These are phyloP conservation scores for Fusarium sp. DNA, from an alignment of 2,329 filamentous ascomycete species.

Conservation along the genomic window DNA sequence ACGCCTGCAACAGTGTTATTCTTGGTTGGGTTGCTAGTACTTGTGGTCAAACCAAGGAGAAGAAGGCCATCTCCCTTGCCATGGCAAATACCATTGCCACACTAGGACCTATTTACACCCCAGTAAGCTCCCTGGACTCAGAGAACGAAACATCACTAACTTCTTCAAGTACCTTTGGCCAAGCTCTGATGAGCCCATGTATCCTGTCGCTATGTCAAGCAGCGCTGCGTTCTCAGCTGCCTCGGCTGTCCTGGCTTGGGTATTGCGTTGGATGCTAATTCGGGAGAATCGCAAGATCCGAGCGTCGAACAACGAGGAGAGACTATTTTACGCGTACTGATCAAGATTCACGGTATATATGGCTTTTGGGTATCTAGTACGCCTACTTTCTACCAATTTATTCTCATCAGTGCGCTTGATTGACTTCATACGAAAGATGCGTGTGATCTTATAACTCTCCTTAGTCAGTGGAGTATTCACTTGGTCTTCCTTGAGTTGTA, in stretches of 20 bases:
- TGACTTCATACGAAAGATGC: not conserved
- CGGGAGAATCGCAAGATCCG: constrained; percentile 51
- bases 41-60: constrained; percentile 59
- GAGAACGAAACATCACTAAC: not conserved
- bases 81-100: constrained; percentile 35
- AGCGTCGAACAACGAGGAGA: constrained; percentile 34
- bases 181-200: constrained; percentile 19
- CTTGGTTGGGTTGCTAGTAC: constrained; percentile 56
- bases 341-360: not conserved
- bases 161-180: constrained; percentile 34
- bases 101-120: constrained; percentile 38
- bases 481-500: no score
- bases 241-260: constrained; percentile 53
- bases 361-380: not conserved
- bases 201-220: constrained; percentile 30
- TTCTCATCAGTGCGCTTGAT: not conserved
- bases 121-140: constrained; percentile 23
- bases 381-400: not conserved
- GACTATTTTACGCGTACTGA: constrained; percentile 49
- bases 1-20: constrained; percentile 57
- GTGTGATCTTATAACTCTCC: not conserved
- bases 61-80: constrained; percentile 58
- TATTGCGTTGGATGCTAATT: constrained; percentile 50
- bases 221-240: constrained; percentile 46
- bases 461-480: not conserved